Evolutionary conservation across 2,329 filamentous ascomycete species (phyloP), one percentile per base, ranked within the genome.

Genomic region (Metarhizium guizhouense): DNA sequence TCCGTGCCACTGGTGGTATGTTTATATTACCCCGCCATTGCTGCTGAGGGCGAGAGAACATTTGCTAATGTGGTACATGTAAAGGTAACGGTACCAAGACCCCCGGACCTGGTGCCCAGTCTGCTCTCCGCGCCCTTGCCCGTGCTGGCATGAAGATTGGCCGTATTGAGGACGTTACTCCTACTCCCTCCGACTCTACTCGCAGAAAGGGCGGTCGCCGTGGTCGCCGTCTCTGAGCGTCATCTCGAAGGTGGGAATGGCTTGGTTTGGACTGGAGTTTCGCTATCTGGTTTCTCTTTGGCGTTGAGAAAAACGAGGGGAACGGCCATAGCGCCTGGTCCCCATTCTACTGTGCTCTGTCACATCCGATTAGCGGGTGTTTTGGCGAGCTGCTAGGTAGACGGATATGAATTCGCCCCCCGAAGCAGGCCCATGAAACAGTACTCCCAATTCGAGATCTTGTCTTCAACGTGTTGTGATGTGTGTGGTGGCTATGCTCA

Each of bases 171-270:
- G 94, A 99, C 76, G 94, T 99, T 64, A 99, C 95, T 70, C 94
- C 94, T 70, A 99, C 94, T 61, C 94, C 95, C 70, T 99, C 94
- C 78, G 94, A 99, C 81, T 96, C 90, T 77, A 99, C 94, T 73
- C 90, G 94, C 81, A 92, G 93, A 83, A 99, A 99, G 91, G 94
- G 94, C 83, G 94, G 94, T 96, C 92, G 94, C 81, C 93, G 94
- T 89, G 94, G 94, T 97, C 94, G 94, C 82, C 93, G 94, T 96
- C 89, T 99, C 79, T 99, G 83, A 89, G 79, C 59, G 53, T 57
- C 54, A 52, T 56, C 52, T 52, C 42, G 38, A 50, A 52, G 32
- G 47, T 47, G 14, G 65, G 57, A 61, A 58, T 63, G 59, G 62
- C 61, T 65, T 67, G 63, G 64, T 62, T 66, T 65, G 66, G 65